Conservation (phyloP, 192 early-diverging fungal genomes). For the Coemansia sp. region DNA sequence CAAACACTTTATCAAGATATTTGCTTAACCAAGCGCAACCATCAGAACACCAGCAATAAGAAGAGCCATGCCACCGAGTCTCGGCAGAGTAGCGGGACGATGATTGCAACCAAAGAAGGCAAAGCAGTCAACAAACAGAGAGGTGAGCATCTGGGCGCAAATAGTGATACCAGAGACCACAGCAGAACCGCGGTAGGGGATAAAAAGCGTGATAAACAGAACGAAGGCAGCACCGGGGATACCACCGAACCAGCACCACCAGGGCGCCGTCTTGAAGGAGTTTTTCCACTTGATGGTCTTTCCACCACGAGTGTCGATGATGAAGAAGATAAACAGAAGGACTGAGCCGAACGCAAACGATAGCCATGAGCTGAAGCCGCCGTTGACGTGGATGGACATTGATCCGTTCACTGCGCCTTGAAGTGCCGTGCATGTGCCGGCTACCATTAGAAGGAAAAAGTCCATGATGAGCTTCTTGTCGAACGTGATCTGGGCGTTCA, state of each 20-base stretch:
- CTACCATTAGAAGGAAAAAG: constrained; percentile 46
- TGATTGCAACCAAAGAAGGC: constrained; percentile 48
- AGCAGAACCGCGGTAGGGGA: constrained; percentile 50
- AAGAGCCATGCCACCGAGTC: constrained; percentile 30
- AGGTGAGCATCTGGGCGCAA: constrained; percentile 51
- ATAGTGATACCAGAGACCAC: constrained; percentile 53
- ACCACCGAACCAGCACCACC: constrained; percentile 55
- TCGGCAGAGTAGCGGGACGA: constrained; percentile 34
- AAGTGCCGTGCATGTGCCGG: constrained; percentile 31
- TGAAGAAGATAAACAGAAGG: constrained; percentile 46
- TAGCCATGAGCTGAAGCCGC: constrained; percentile 49
- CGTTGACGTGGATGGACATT: constrained; percentile 46
- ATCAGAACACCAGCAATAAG: constrained; percentile 53
- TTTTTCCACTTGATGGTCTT: constrained; percentile 47
- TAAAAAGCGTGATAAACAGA: constrained; percentile 52
- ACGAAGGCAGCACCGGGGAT: constrained; percentile 48
- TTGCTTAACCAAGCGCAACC: constrained; percentile 42
- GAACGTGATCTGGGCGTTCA: constrained; percentile 34
- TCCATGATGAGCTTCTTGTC: constrained; percentile 51
- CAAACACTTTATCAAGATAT: background rate
- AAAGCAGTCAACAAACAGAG: constrained; percentile 47
- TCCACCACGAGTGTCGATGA: constrained; percentile 49
- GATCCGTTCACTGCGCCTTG: constrained; percentile 53
- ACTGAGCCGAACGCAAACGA: constrained; percentile 51
- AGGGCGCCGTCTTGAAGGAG: constrained; percentile 43